Base-by-base conservation (phyloP, 192 early-diverging fungal genomes). In the Backusella westeae region DNA sequence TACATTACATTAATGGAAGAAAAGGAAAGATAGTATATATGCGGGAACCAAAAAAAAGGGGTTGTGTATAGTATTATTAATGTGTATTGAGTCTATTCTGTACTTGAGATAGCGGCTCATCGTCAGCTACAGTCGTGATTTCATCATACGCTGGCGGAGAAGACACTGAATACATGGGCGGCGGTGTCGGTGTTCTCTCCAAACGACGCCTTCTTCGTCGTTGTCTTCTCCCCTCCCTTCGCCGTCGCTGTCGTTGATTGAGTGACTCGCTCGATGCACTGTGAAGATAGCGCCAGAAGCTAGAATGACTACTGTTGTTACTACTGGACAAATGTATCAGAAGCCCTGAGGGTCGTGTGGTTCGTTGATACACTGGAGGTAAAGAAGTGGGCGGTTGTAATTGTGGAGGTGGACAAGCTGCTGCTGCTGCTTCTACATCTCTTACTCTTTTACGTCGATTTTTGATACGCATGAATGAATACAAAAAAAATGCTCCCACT, bases 401-500 rank as follows among this genome's bases (percentile, higher is more conserved):
- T n/a, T n/a, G 46, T 49, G 46, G 17, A 6, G 17, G 17, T 49
- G 46, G 46, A 8, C 46, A 49, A n/a, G 46, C 46, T 49, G 19
- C 32, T 32, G 19, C 32, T 32, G 32, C 38, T 69, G 19, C 36
- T 26, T 69, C 68, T 36, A 21, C 34, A 39, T 41, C 35, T 21
- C 34, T 23, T 26, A 41, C 10, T 69, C 21, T 35, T 21, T 39
- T 35, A 26, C 35, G 35, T 69, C 21, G 34, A 39, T 41, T 69
- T 69, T 12, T 69, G 8, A 69, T 39, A 36, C 68, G 68, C 38
- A 69, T 39, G 38, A 69, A 69, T 69, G 68, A 41, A 69, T 69
- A 69, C 10, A 69, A 19, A 38, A 36, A 35, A 39, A 69, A 69
- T 38, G 68, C 68, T 23, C 68, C 68, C n/a, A 41, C 35, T 0